Conservation (phyloP, 768 basidiomycete species). For the Hygrophorus russula region DNA sequence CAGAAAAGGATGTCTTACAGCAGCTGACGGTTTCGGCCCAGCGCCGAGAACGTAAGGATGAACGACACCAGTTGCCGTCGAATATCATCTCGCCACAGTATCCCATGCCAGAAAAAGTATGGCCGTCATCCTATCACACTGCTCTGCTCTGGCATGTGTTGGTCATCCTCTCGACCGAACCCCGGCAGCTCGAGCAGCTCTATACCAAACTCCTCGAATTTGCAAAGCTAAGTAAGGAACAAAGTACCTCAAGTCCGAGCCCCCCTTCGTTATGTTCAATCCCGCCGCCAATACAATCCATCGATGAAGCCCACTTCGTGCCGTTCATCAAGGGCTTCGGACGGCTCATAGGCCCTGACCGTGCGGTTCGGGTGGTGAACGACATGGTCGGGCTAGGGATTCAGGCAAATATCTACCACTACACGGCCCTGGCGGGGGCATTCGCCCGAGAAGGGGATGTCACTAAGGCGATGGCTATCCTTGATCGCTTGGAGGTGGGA, state of each 20-base stretch:
- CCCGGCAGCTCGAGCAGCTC: slow-evolving; percentile 20
- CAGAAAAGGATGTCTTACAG: slow-evolving; percentile 22
- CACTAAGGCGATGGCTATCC: slow-evolving; percentile 24
- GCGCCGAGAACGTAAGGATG: slow-evolving; percentile 4
- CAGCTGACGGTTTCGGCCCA: slow-evolving; percentile 5
- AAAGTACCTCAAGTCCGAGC: neutral
- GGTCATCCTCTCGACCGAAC: slow-evolving; percentile 12
- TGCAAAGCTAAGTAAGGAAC: slow-evolving; percentile 6
- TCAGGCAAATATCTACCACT: slow-evolving; percentile 32
- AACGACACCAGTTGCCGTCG: slow-evolving; percentile 3
- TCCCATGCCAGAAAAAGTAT: slow-evolving; percentile 17
- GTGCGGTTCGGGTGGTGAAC: slow-evolving; percentile 28
- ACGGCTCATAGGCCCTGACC: slow-evolving; percentile 15
- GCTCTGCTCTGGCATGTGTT: slow-evolving; percentile 31
- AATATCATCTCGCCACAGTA: slow-evolving; percentile 6
- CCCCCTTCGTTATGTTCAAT: neutral
- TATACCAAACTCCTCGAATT: slow-evolving; percentile 33
- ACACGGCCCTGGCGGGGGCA: slow-evolving; percentile 35
- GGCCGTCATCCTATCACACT: slow-evolving; percentile 22
- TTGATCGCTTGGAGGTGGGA: slow-evolving; percentile 28
- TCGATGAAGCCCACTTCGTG: slow-evolving; percentile 29
- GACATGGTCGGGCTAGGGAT: slow-evolving; percentile 43
- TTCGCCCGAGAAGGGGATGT: slow-evolving; percentile 31
- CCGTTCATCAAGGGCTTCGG: slow-evolving; percentile 39
- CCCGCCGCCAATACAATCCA: slow-evolving; percentile 16